These are phyloP conservation scores for Ustilago lituana DNA, from an alignment of 1,284 basidiomycete species.

Conservation along the genomic window DNA sequence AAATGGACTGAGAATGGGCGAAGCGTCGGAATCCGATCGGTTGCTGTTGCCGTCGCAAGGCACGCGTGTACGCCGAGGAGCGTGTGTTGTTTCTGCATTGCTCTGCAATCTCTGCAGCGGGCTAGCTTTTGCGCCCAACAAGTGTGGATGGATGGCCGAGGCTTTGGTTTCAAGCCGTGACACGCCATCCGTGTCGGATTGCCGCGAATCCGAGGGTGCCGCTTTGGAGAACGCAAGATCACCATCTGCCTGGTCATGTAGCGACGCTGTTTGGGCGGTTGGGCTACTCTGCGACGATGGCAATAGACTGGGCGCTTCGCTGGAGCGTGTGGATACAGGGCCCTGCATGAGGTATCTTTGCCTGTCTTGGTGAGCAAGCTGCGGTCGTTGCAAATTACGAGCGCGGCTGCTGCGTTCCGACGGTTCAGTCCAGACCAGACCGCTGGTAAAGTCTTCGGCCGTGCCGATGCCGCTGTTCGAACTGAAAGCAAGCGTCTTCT, in stretches of 20 bases:
- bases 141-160: constrained; percentile 13
- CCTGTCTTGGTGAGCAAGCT: constrained; percentile 20
- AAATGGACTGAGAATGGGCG: constrained; percentile 46
- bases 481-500: constrained; percentile 58
- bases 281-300: constrained; percentile 20
- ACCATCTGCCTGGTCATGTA: neutral
- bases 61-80: constrained; percentile 10
- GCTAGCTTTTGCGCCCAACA: constrained; percentile 27
- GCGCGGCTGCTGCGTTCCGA: neutral
- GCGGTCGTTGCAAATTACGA: constrained; percentile 7
- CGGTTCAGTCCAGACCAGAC: constrained; percentile 44
- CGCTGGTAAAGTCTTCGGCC: constrained; percentile 46
- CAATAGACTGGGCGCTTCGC: constrained; percentile 18
- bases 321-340: constrained; percentile 24
- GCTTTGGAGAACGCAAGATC: constrained; percentile 1
- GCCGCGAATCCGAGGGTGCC: constrained; percentile 3
- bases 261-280: neutral
- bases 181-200: neutral
- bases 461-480: constrained; percentile 48
- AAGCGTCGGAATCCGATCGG: constrained; percentile 26
- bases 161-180: neutral
- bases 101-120: constrained; percentile 39
- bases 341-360: constrained; percentile 30
- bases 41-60: constrained; percentile 27
- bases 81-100: constrained; percentile 11